These are phyloP conservation scores for Tolypocladium album DNA, from an alignment of 2,329 filamentous ascomycete genomes.

Conservation along the genomic window DNA sequence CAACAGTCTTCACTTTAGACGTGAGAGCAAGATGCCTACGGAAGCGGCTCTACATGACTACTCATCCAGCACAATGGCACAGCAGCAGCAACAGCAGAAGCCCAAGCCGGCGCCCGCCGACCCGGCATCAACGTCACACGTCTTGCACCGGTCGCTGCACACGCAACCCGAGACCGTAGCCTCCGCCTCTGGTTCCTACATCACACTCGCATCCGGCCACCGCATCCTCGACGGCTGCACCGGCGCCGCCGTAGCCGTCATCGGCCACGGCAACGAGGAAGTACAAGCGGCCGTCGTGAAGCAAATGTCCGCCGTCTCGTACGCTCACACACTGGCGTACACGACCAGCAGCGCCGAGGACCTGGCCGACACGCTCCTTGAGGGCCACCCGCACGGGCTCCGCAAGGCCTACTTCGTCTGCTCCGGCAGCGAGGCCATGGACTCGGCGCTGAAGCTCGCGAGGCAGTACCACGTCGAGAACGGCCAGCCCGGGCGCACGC, in stretches of 20 bases:
- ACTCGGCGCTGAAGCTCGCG: constrained; percentile 37
- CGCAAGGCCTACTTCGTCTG: constrained; percentile 24
- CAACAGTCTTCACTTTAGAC: not conserved
- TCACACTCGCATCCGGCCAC: constrained; percentile 20
- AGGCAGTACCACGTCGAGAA: constrained; percentile 35
- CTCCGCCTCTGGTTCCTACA: constrained; percentile 27
- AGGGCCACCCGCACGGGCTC: constrained; percentile 24
- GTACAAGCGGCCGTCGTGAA: constrained; percentile 47
- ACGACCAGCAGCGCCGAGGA: constrained; percentile 40
- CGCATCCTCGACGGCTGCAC: constrained; percentile 59
- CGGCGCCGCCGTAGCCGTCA: constrained; percentile 46
- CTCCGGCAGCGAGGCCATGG: constrained; percentile 28
- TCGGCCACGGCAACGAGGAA: constrained; percentile 55
- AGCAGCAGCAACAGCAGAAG: not conserved
- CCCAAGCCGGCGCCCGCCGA: not conserved
- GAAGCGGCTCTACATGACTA: not conserved
- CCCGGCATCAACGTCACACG: constrained; percentile 5
- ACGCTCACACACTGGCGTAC: constrained; percentile 18
- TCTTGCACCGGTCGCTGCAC: constrained; percentile 24
- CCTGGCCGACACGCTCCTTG: constrained; percentile 23
- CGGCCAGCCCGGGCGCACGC: constrained; percentile 19
- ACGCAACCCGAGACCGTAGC: constrained; percentile 22
- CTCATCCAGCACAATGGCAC: not conserved
- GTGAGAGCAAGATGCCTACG: not conserved
- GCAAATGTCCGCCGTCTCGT: constrained; percentile 49